phyloP scores from a whole-genome alignment of 2,329 filamentous ascomycete genomes.

The Scedosporium minutisporum region DNA sequence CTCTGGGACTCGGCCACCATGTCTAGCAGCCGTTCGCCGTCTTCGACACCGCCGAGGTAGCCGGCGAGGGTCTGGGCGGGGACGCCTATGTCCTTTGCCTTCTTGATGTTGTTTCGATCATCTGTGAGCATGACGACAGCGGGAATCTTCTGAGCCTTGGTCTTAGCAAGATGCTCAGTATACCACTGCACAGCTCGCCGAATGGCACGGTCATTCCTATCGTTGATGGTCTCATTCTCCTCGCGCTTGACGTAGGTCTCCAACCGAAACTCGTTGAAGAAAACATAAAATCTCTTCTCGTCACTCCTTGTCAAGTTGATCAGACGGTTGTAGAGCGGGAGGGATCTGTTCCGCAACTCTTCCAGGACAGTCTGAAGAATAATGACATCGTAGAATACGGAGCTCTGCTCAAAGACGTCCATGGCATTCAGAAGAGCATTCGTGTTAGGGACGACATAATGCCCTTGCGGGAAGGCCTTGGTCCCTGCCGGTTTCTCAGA shows the following conservation, averaged over 20 bases:
- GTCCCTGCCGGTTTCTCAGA: constrained; percentile 82
- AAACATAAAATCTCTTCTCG: constrained; percentile 95
- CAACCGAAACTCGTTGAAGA: constrained; percentile 95
- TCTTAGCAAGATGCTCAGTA: constrained; percentile 62
- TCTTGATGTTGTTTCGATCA: constrained; percentile 76
- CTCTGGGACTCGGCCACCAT: constrained; percentile 81
- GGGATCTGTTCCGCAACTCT: constrained; percentile 84
- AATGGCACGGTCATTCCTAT: constrained; percentile 90
- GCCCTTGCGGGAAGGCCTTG: constrained; percentile 70
- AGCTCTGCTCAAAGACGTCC: constrained; percentile 90
- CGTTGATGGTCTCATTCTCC: constrained; percentile 80
- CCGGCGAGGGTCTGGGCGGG: constrained; percentile 58
- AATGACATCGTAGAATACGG: constrained; percentile 92
- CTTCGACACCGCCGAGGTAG: constrained; percentile 76
- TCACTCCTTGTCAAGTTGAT: constrained; percentile 87
- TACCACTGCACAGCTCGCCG: constrained; percentile 86
- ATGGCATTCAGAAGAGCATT: constrained; percentile 93
- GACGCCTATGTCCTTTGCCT: constrained; percentile 69
- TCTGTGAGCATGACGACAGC: constrained; percentile 89
- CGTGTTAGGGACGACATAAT: constrained; percentile 92
- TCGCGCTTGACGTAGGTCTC: constrained; percentile 78
- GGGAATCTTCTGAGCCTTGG: constrained; percentile 53
- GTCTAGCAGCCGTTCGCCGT: constrained; percentile 77
- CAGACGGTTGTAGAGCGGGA: constrained; percentile 90
- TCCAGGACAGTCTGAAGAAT: constrained; percentile 93